Base-by-base conservation (phyloP, 2,329 filamentous ascomycete genomes). In the Pezicula rhizophila region DNA sequence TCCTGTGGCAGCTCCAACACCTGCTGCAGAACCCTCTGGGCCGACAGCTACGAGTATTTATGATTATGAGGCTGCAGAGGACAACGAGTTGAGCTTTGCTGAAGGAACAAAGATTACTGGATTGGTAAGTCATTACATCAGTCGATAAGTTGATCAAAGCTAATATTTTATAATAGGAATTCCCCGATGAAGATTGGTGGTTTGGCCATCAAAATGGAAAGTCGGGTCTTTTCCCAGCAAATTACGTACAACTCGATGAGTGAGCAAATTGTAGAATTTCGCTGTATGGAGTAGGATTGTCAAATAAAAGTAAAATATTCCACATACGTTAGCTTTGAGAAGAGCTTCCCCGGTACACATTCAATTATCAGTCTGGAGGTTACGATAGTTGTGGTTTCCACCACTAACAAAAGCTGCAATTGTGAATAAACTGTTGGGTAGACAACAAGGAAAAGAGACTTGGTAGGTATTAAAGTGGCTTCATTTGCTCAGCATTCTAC, bases 171-270 rank as follows among this genome's bases (percentile, higher is more conserved):
- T 25, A 38, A 17, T 59, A 87, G 84, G 89, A 96, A 73, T 97
- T 97, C 69, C 93, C 93, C 2, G 93, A 97, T 61, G 92, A 97
- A 57, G 93, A 99, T 65, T 99, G 93, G 93, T 99, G 93, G 93
- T 87, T 92, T 60, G 93, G 93, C 50, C 82, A 87, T 61, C 95
- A 86, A 68, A 77, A 83, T 23, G 90, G 90, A 45, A 79, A 84
- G 50, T 79, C 79, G 26, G 93, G 93, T 53, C 77, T 99, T 41
- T 99, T 99, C 80, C 83, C 83, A 11, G 78, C 82, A 63, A 85
- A 86, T 66, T 86, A 86, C 59, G 83, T 86, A 54, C 71, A 83
- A 65, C 68, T 84, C 42, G 58, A 66, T 45, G 60, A 65, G 35
- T 65, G 46, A 55, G 47, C 33, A 31, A 42, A 45, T 33, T 38